phyloP scores from a whole-genome alignment of 192 early-diverging fungal genomes.

The Phlyctochytrium bullatum region DNA sequence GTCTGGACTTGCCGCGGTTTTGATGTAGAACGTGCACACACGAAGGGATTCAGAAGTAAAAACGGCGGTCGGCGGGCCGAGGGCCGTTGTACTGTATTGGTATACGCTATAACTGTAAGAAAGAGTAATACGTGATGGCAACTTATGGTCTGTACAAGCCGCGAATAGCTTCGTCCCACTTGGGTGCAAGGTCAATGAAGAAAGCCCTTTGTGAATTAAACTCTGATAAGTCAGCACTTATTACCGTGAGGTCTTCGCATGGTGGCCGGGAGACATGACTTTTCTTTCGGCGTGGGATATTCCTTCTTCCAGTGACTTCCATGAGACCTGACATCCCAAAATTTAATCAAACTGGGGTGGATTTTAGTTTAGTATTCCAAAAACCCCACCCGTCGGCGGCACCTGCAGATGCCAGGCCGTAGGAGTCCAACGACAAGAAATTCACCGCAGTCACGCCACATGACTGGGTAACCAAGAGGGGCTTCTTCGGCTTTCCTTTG shows the following conservation, averaged over 20 bases:
- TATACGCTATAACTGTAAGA: constrained; percentile 49
- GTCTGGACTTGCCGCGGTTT: constrained; percentile 69
- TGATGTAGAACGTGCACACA: constrained; percentile 67
- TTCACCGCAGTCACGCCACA: constrained; percentile 56
- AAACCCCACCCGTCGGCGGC: constrained; percentile 57
- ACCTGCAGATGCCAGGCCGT: constrained; percentile 60
- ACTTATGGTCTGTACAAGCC: constrained; percentile 65
- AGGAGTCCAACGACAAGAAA: constrained; percentile 42
- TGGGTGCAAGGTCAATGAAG: constrained; percentile 62
- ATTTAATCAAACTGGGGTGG: constrained; percentile 61
- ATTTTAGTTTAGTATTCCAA: too few species aligned
- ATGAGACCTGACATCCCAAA: constrained; percentile 82
- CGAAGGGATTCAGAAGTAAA: constrained; percentile 59
- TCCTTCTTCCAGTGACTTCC: too few species aligned
- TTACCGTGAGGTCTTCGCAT: too few species aligned
- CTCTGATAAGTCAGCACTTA: too few species aligned
- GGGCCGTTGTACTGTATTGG: constrained; percentile 60
- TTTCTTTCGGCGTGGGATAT: too few species aligned
- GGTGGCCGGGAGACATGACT: too few species aligned
- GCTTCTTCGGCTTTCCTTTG: constrained; percentile 12
- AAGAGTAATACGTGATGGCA: constrained; percentile 5
- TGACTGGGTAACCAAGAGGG: constrained; percentile 7
- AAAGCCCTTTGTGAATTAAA: constrained; percentile 43
- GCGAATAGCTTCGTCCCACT: constrained; percentile 68
- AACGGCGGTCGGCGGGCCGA: constrained; percentile 45